Evolutionary conservation across 2,329 filamentous ascomycete genomes (phyloP), one percentile per base, ranked within the genome.

Genomic region (Microdochium trichocladiopsis): DNA sequence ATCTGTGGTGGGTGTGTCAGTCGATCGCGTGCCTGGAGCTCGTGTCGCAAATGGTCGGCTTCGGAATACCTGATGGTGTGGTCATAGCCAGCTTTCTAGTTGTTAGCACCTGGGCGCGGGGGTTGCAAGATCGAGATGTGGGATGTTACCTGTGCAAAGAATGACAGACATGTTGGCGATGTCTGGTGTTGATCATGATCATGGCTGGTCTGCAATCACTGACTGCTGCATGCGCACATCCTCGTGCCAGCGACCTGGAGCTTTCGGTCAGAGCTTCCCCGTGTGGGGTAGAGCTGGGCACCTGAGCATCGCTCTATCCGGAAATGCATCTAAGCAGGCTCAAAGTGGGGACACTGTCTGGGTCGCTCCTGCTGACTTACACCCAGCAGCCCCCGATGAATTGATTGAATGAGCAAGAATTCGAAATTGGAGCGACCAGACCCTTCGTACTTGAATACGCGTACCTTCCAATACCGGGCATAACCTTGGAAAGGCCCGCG

Each of bases 51-150:
- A 23, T 14, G 21, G 18, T 25, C 36, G 53, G n/a, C n/a, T n/a
- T n/a, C n/a, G 23, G 52, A 62, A 57, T 68, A 81, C 78, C 80
- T 75, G 60, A 83, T 83, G 36, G 80, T 83, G 66, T 83, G 80
- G 69, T 83, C 80, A 65, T 83, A 83, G 59, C 80, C 80, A 59
- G 80, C 80, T 82, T 57, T 51, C 33, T 51, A 45, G 43, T 51
- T 47, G 61, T 57, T 53, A 62, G 58, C 49, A 48, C 37, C 50
- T 21, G 25, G 47, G 21, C 36, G 53, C 41, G 28, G 53, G 25
- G 16, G 31, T 25, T 14, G 51, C 31, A 24, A 33, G 24, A 49
- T 36, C 18, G 51, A 51, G 4, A 12, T 31, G 37, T 28, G 25
- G 16, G 5, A n/a, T 60, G 67, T 60, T 72, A 82, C 79, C 79